These are phyloP conservation scores for Colletotrichum sp. DNA, from an alignment of 2,329 filamentous ascomycete species.

Conservation along the genomic window DNA sequence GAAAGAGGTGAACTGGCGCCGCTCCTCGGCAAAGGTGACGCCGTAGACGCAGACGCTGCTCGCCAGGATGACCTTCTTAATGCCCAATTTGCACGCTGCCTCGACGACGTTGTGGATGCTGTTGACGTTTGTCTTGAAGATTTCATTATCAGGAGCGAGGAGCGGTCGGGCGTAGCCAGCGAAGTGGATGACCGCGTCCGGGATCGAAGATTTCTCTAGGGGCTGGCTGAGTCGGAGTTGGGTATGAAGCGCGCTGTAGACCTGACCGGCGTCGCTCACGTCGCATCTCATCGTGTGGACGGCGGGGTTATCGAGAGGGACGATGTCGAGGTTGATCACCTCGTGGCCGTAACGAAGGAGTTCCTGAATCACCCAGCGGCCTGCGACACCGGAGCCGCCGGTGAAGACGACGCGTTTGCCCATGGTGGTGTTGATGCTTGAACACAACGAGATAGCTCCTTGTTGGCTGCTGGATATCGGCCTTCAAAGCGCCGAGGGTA, in stretches of 20 bases:
- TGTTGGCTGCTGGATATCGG: neutral
- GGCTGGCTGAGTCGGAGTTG: slow-evolving; percentile 52
- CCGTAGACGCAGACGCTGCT: slow-evolving; percentile 66
- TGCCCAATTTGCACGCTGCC: slow-evolving; percentile 64
- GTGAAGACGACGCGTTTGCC: slow-evolving; percentile 36
- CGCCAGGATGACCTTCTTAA: slow-evolving; percentile 67
- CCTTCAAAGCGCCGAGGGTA: neutral
- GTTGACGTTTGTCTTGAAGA: slow-evolving; percentile 59
- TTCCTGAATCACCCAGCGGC: slow-evolving; percentile 37
- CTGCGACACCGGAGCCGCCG: slow-evolving; percentile 39
- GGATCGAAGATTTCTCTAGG: slow-evolving; percentile 39
- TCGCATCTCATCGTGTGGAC: slow-evolving; percentile 39
- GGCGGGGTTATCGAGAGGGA: slow-evolving; percentile 29
- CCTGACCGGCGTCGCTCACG: slow-evolving; percentile 39
- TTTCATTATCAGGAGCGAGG: slow-evolving; percentile 66
- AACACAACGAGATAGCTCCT: neutral
- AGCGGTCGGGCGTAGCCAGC: slow-evolving; percentile 64
- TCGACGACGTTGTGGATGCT: slow-evolving; percentile 69
- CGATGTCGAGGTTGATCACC: slow-evolving; percentile 39
- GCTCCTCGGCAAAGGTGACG: slow-evolving; percentile 65
- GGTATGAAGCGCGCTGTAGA: slow-evolving; percentile 41
- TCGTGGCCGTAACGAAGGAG: slow-evolving; percentile 36
- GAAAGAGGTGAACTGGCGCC: slow-evolving; percentile 60
- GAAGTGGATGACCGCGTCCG: slow-evolving; percentile 69
- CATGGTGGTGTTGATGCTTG: neutral